Evolutionary conservation across 257 asterid species (phyloP).

Genomic region (Primulina huaijiensis): DNA sequence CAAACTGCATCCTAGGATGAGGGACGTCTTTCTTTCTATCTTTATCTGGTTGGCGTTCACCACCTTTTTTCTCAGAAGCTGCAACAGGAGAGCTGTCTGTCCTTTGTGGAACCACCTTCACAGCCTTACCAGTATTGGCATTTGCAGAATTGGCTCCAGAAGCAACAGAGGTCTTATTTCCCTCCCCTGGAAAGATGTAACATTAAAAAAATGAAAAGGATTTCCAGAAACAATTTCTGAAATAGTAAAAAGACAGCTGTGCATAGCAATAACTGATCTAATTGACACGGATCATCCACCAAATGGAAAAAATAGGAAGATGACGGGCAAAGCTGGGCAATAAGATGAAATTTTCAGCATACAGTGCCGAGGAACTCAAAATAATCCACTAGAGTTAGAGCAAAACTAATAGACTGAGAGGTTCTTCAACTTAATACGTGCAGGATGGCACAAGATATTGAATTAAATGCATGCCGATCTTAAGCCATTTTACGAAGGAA

Average conservation of each 20-base stretch:
- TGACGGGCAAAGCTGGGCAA: background rate
- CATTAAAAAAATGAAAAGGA: background rate
- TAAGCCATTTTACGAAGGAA: background rate
- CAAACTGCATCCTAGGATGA: constrained; percentile 98
- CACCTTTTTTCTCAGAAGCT: constrained; percentile 58
- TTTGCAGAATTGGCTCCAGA: constrained; percentile 43
- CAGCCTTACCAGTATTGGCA: constrained; percentile 49
- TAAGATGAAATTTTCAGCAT: constrained; percentile 2
- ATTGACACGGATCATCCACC: background rate
- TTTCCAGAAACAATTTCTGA: constrained; percentile 1
- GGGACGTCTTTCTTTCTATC: constrained; percentile 94
- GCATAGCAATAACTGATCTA: background rate
- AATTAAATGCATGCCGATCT: constrained; percentile 2
- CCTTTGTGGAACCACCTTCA: constrained; percentile 52
- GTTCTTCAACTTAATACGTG: constrained; percentile 13
- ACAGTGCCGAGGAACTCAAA: constrained; percentile 3
- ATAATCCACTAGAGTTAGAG: background rate
- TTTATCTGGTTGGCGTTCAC: constrained; percentile 72
- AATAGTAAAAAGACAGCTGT: constrained; percentile 7
- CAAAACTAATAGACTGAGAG: constrained; percentile 15
- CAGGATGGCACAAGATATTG: constrained; percentile 4
- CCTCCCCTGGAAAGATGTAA: constrained; percentile 47
- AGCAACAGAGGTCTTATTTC: constrained; percentile 47
- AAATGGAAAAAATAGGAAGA: background rate
- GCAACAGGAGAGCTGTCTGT: constrained; percentile 65